Evolutionary conservation across 2,329 filamentous ascomycete species (phyloP), one percentile per base, ranked within the genome.

Genomic region (Spiromastix sp.): DNA sequence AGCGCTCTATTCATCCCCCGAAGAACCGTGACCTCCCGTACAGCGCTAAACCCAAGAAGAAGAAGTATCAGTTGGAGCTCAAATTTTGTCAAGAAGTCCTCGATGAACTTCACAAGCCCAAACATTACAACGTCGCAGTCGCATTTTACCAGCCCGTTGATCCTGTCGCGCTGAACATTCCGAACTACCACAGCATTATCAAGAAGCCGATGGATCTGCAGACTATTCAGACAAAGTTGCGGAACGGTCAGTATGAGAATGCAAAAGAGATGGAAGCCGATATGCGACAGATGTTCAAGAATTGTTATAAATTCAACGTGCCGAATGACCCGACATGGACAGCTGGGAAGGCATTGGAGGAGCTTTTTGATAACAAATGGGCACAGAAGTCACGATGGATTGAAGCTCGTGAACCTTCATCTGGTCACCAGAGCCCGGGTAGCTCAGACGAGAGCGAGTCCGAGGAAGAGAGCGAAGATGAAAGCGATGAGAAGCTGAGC

Each of bases 171-270:
- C 67, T 96, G 36, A 86, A 89, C 55, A 95, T 96, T 40, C 91
- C 91, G 1, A 80, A 81, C 16, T 98, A 98, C 56, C 85, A 91
- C 56, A 85, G 81, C 50, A 69, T 96, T 42, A 86, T 98, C 63
- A 96, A 94, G 68, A 85, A 87, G 55, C 91, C 91, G 0, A 98
- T 96, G 89, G 89, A 98, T 56, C 68, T 95, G 32, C 70, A 72
- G 11, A 94, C 85, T n/a, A 81, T 94, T 52, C 69, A 74, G 22
- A 70, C 71, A 27, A 93, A 93, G 60, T 69, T 95, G 26, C 76
- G 80, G 47, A 68, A 69, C 9, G 85, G 86, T 17, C 75, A 85
- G 37, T 96, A 96, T 52, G 72, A 77, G 45, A 85, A 72, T 38
- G 71, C 84, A 1, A 86, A 85, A 56, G 87, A 95, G 30, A 85